Percentiles rank a stretch among this genome's conserved stretches.
Evolutionary conservation across 345 rosid genomes (phyloP).

Genomic region (Anacardium occidentale): DNA sequence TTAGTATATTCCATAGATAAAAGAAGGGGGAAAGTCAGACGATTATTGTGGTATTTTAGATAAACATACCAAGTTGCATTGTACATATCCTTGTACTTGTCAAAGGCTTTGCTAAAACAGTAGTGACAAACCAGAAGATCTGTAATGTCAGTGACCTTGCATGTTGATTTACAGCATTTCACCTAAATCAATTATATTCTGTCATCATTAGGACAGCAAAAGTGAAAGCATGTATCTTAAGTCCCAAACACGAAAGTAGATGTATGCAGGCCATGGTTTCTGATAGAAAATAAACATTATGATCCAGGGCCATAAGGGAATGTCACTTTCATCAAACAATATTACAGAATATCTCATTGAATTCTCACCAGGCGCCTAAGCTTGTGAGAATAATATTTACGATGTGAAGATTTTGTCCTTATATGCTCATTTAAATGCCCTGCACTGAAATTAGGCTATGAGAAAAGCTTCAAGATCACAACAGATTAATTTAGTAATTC

Average conservation of each 20-base stretch:
- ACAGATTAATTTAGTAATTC: background rate
- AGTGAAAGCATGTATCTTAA: background rate
- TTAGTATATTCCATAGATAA: background rate
- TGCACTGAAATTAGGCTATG: conserved; percentile 42
- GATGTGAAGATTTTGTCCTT: conserved; percentile 41
- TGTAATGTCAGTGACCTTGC: conserved; percentile 57
- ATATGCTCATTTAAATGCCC: conserved; percentile 77
- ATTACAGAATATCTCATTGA: background rate
- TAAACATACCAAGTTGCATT: conserved; percentile 62
- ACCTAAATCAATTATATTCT: conserved; percentile 37
- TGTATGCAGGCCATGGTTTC: background rate
- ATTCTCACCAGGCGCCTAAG: conserved; percentile 56
- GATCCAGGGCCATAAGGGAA: background rate
- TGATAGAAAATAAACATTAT: background rate
- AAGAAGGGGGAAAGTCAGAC: background rate
- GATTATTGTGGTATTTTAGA: background rate
- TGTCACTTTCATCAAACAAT: conserved; percentile 1
- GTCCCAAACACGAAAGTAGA: background rate
- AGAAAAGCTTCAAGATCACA: conserved; percentile 13
- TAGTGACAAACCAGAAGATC: conserved; percentile 68
- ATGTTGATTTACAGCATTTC: conserved; percentile 75
- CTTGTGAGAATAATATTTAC: conserved; percentile 65
- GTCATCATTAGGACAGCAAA: conserved; percentile 4
- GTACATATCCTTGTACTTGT: conserved; percentile 68
- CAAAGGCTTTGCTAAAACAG: conserved; percentile 67